These are phyloP conservation scores for Eimeria sp. DNA, from an alignment of 169 alveolate species.

Conservation along the genomic window DNA sequence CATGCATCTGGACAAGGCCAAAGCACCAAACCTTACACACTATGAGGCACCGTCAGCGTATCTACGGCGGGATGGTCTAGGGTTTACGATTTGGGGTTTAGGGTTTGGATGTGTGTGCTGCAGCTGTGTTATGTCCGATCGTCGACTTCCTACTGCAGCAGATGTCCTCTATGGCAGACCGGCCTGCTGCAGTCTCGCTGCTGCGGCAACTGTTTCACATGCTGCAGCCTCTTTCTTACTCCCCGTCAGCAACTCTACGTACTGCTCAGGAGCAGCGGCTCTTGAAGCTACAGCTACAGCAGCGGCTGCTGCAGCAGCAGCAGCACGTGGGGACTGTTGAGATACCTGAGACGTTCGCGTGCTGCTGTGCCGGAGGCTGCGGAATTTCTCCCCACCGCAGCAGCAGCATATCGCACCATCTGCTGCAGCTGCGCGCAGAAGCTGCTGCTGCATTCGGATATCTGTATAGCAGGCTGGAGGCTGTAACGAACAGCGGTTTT, in stretches of 20 bases:
- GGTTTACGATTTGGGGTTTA: constrained; percentile 11
- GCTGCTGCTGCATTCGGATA: constrained; percentile 61
- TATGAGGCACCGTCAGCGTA: neutral
- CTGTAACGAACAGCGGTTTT: constrained; percentile 62
- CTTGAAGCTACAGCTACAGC: constrained; percentile 39
- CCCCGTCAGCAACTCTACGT: constrained; percentile 55
- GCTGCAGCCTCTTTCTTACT: constrained; percentile 61
- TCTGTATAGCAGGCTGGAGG: constrained; percentile 56
- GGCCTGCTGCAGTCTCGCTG: constrained; percentile 60
- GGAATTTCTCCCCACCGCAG: constrained; percentile 26
- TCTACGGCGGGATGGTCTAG: neutral
- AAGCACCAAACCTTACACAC: neutral
- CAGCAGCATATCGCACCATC: neutral
- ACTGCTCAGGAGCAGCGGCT: constrained; percentile 52
- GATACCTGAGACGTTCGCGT: constrained; percentile 48
- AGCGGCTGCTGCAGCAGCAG: constrained; percentile 24
- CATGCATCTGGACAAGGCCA: neutral
- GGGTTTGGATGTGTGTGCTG: neutral
- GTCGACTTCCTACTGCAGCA: constrained; percentile 54
- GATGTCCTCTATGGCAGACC: constrained; percentile 39
- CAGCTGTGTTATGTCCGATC: constrained; percentile 42
- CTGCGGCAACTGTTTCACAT: constrained; percentile 49
- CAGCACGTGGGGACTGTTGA: neutral
- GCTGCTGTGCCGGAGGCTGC: constrained; percentile 61
- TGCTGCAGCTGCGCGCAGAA: constrained; percentile 73